Evolutionary conservation across 106 monocot genomes (phyloP).

Genomic region (Phalaenopsis aphrodite): DNA sequence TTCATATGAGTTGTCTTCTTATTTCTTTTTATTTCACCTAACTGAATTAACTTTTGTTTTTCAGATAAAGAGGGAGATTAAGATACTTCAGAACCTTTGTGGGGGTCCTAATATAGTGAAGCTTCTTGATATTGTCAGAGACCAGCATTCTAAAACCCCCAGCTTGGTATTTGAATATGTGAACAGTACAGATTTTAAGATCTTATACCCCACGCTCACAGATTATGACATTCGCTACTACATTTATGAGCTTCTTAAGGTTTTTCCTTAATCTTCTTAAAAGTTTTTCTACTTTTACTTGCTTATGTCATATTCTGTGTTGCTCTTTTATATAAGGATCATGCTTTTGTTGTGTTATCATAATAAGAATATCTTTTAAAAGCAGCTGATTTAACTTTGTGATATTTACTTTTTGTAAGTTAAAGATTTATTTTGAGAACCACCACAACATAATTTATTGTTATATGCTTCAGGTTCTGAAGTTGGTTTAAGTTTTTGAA

Average conservation of each 20-base stretch:
- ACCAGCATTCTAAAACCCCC: conserved; percentile 86
- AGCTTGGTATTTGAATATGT: conserved; percentile 85
- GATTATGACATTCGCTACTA: conserved; percentile 90
- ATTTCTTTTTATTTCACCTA: neutral
- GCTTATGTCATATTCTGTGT: neutral
- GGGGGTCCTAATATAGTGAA: conserved; percentile 85
- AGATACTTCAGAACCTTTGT: conserved; percentile 90
- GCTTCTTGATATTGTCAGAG: conserved; percentile 76
- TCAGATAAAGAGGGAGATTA: conserved; percentile 89
- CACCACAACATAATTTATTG: neutral
- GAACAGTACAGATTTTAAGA: conserved; percentile 83
- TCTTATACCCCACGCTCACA: conserved; percentile 72
- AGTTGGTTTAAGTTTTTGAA: neutral
- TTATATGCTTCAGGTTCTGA: neutral
- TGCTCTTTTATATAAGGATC: neutral
- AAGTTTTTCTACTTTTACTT: neutral
- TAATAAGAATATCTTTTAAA: neutral
- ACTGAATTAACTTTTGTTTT: conserved; percentile 3
- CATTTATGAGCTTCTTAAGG: conserved; percentile 91
- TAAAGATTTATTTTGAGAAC: neutral
- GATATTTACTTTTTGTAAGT: neutral
- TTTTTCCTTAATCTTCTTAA: conserved; percentile 7
- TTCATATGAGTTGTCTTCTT: neutral
- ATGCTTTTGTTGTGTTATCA: neutral
- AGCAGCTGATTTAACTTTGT: neutral